Conservation (phyloP, 208 protist species). For the Naegleria fowleri region DNA sequence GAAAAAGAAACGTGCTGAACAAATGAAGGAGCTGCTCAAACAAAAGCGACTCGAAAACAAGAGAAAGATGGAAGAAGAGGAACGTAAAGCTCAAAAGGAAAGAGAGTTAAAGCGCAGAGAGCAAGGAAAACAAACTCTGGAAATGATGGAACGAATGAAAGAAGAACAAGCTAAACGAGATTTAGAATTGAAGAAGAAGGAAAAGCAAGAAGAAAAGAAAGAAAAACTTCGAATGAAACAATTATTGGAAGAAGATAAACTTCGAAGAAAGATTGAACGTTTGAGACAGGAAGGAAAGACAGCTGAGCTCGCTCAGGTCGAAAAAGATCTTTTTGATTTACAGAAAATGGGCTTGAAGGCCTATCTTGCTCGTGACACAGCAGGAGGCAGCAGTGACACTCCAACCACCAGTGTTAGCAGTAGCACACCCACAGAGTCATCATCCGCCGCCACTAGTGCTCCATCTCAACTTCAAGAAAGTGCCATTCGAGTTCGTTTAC, state of each 20-base stretch:
- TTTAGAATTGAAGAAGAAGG: not conserved
- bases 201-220: slow-evolving; percentile 4
- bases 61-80: not conserved
- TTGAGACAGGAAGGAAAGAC: slow-evolving; percentile 9
- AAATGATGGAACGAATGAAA: not conserved
- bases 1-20: not conserved
- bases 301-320: not conserved
- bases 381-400: not conserved
- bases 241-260: slow-evolving; percentile 29
- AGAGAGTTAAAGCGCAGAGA: not conserved
- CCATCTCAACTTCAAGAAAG: not conserved
- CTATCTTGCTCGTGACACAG: not conserved
- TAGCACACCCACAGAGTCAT: not conserved
- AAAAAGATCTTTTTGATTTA: not conserved
- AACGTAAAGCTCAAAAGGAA: not conserved
- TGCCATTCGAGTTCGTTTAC: not conserved
- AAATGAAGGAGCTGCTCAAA: slow-evolving; percentile 2
- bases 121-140: not conserved
- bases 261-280: slow-evolving; percentile 22
- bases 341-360: not conserved
- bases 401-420: not conserved
- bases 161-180: slow-evolving; percentile 23
- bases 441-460: not conserved
- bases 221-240: slow-evolving; percentile 13
- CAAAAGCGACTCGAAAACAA: slow-evolving; percentile 1